These are phyloP conservation scores for Xylaria sp. DNA, from an alignment of 495 filamentous ascomycete genomes.

Conservation along the genomic window DNA sequence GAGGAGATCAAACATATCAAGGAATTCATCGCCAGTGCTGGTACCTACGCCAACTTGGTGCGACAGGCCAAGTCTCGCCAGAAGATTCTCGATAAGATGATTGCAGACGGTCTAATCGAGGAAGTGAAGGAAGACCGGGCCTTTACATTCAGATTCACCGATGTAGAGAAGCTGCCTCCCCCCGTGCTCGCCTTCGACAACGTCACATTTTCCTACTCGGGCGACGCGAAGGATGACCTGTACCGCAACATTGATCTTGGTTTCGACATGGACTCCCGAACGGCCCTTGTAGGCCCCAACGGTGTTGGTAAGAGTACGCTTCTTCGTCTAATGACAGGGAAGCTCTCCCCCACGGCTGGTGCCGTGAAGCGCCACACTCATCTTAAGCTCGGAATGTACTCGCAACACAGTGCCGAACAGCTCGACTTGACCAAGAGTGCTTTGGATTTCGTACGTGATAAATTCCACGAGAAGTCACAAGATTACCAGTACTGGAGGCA, in stretches of 20 bases:
- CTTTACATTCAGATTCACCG: conserved; percentile 98
- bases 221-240: conserved; percentile 84
- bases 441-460: conserved; percentile 96
- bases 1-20: conserved; percentile 99
- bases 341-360: conserved; percentile 84
- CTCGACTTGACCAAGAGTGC: conserved; percentile 97
- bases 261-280: conserved; percentile 99
- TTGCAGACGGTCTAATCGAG: conserved; percentile 98
- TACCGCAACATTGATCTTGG: conserved; percentile 97
- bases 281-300: conserved; percentile 96
- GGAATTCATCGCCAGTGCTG: conserved; percentile 99
- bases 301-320: conserved; percentile 99
- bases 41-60: conserved; percentile 99
- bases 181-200: conserved; percentile 96
- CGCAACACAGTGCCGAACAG: conserved; percentile 97
- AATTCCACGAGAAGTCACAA: conserved; percentile 85
- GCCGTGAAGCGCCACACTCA: conserved; percentile 91
- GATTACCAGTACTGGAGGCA: conserved; percentile 99
- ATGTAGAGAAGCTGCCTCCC: conserved; percentile 97
- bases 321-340: conserved; percentile 95
- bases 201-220: conserved; percentile 97
- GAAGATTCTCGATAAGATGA: conserved; percentile 99
- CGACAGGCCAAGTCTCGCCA: conserved; percentile 98
- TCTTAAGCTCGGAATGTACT: conserved; percentile 97
- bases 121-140: conserved; percentile 83